Evolutionary conservation across 495 filamentous ascomycete genomes (phyloP).

Genomic region (Xylaria cubensis): DNA sequence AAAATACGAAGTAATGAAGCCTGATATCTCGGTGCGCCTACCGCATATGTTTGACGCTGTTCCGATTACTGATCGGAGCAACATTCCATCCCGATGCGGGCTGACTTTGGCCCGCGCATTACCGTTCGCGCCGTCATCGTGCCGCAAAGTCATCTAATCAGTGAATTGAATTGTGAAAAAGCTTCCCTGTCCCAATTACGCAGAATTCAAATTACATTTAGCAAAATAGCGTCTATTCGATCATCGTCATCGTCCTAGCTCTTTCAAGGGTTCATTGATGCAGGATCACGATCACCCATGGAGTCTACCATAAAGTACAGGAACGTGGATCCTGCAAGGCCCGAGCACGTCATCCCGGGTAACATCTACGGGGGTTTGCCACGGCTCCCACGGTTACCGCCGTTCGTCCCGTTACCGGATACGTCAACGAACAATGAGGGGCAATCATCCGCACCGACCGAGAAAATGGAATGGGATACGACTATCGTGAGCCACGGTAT

Average conservation of each 20-base stretch:
- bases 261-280: neutral
- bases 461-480: conserved; percentile 36
- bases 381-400: neutral
- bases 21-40: too few relatives aligned
- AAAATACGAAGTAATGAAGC: too few relatives aligned
- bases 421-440: neutral
- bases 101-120: conserved; percentile 23
- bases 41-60: too few relatives aligned
- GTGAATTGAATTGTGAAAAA: neutral
- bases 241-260: neutral
- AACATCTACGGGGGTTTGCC: neutral
- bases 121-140: neutral
- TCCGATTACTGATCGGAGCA: conserved; percentile 2
- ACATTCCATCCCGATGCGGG: conserved; percentile 11
- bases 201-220: neutral
- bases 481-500: conserved; percentile 27
- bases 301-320: neutral
- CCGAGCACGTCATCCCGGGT: conserved; percentile 16
- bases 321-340: neutral
- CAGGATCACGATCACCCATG: neutral
- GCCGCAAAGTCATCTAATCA: neutral
- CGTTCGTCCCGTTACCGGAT: conserved; percentile 8
- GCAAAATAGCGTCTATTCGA: neutral
- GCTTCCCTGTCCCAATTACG: neutral
- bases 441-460: neutral